These are phyloP conservation scores for Quercus lobata DNA, from an alignment of 331 rosid species.

Conservation along the genomic window DNA sequence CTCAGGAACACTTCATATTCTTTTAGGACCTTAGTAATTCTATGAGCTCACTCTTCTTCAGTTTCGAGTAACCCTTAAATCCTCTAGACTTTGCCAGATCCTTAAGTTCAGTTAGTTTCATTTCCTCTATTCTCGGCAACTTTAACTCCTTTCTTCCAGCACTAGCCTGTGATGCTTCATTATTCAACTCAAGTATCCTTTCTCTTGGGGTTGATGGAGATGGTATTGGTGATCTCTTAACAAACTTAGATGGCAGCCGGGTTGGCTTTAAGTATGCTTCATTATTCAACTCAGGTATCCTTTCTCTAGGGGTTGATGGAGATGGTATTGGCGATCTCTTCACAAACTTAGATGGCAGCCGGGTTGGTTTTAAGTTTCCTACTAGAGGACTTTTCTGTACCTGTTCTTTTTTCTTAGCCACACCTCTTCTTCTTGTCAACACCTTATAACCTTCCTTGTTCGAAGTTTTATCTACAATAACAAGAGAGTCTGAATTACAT, in stretches of 20 bases:
- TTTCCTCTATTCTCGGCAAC: constrained; percentile 25
- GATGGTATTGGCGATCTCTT: constrained; percentile 60
- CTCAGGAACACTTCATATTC: not conserved
- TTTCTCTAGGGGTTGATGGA: constrained; percentile 15
- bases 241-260: constrained; percentile 40
- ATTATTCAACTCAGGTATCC: not conserved
- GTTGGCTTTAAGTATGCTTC: not conserved
- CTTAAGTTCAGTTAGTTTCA: constrained; percentile 57
- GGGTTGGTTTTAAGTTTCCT: constrained; percentile 20
- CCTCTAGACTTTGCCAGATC: constrained; percentile 58
- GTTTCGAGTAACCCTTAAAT: constrained; percentile 57
- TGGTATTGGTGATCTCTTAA: constrained; percentile 59
- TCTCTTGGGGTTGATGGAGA: constrained; percentile 20
- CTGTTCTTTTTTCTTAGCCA: constrained; percentile 11
- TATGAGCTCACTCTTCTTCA: constrained; percentile 51
- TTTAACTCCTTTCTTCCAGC: constrained; percentile 17
- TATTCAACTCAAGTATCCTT: not conserved
- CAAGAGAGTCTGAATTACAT: constrained; percentile 1
- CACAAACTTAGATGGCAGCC: constrained; percentile 49
- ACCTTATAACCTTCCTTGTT: constrained; percentile 10
- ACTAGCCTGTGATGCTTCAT: constrained; percentile 3
- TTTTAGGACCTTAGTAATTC: constrained; percentile 28
- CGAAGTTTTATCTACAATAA: constrained; percentile 20
- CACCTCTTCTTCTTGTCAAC: constrained; percentile 13
- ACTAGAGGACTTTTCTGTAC: not conserved